Conservation (phyloP, 2,329 filamentous ascomycete genomes). For the Clarireedia hainanense region DNA sequence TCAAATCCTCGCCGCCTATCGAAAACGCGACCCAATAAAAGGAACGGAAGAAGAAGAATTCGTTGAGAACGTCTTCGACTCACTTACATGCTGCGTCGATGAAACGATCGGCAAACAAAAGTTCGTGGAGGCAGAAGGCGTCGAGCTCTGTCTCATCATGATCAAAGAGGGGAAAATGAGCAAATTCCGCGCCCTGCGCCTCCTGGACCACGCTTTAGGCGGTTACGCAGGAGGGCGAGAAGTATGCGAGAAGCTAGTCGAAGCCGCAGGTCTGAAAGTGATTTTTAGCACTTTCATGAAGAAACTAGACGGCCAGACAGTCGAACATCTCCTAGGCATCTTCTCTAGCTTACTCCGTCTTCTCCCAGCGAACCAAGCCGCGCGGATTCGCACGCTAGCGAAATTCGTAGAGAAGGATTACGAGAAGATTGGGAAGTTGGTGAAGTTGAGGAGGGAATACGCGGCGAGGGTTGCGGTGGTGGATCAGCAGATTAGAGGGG, state of each 20-base stretch:
- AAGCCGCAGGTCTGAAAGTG: slow-evolving; percentile 76
- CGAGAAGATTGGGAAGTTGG: slow-evolving; percentile 68
- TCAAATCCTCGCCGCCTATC: slow-evolving; percentile 76
- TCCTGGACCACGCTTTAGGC: slow-evolving; percentile 74
- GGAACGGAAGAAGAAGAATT: slow-evolving; percentile 90
- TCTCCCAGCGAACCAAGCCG: slow-evolving; percentile 67
- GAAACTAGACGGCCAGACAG: slow-evolving; percentile 57
- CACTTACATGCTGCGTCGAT: slow-evolving; percentile 72
- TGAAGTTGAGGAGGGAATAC: slow-evolving; percentile 66
- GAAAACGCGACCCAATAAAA: slow-evolving; percentile 76
- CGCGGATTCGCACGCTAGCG: slow-evolving; percentile 75
- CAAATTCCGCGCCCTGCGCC: slow-evolving; percentile 66
- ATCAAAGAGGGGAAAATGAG: slow-evolving; percentile 80
- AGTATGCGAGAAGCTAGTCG: slow-evolving; percentile 70
- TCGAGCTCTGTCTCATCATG: slow-evolving; percentile 89
- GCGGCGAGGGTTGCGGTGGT: slow-evolving; percentile 52
- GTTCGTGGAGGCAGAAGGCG: slow-evolving; percentile 82
- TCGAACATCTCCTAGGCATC: slow-evolving; percentile 77
- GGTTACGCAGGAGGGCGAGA: slow-evolving; percentile 43
- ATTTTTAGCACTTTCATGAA: slow-evolving; percentile 86
- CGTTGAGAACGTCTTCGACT: slow-evolving; percentile 88
- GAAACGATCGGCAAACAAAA: slow-evolving; percentile 67
- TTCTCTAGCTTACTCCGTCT: slow-evolving; percentile 75
- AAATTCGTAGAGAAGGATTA: slow-evolving; percentile 97
- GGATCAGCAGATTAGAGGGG: slow-evolving; percentile 52